Conservation (phyloP, 306 rosid genomes). For the Pyrus bretschneideri region DNA sequence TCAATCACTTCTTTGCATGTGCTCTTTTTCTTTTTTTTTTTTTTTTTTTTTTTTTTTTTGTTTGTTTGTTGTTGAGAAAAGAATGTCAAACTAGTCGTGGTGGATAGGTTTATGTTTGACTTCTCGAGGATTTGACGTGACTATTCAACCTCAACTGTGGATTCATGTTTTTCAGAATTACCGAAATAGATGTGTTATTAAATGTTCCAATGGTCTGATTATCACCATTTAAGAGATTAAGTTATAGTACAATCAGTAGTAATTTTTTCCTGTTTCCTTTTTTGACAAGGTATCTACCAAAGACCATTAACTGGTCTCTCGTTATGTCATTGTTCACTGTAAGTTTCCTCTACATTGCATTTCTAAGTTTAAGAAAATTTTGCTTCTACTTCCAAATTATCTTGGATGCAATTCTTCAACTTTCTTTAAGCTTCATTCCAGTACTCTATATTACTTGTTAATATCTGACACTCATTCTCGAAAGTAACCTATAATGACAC, state of each 20-base stretch:
- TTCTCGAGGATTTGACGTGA: background rate
- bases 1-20: background rate
- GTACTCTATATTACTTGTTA: background rate
- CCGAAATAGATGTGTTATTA: background rate
- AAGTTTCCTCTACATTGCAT: conserved; percentile 20
- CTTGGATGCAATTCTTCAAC: background rate
- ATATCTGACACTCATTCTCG: background rate
- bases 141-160: conserved; percentile 5
- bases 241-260: background rate
- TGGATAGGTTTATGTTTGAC: background rate
- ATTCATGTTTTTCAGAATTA: background rate
- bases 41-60: no score
- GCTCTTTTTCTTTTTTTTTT: background rate
- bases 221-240: background rate
- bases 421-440: background rate
- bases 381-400: background rate
- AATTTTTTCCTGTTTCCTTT: conserved; percentile 16
- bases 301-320: conserved; percentile 73
- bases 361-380: background rate
- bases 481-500: background rate
- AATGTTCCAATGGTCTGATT: background rate
- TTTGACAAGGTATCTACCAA: conserved; percentile 46
- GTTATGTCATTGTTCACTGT: conserved; percentile 83
- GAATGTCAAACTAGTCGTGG: background rate
- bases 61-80: background rate